Percentiles rank a stretch among this genome's conserved stretches.
These are phyloP conservation scores for Wickerhamiella hasegawae DNA, from an alignment of 805 yeast species.

Conservation along the genomic window DNA sequence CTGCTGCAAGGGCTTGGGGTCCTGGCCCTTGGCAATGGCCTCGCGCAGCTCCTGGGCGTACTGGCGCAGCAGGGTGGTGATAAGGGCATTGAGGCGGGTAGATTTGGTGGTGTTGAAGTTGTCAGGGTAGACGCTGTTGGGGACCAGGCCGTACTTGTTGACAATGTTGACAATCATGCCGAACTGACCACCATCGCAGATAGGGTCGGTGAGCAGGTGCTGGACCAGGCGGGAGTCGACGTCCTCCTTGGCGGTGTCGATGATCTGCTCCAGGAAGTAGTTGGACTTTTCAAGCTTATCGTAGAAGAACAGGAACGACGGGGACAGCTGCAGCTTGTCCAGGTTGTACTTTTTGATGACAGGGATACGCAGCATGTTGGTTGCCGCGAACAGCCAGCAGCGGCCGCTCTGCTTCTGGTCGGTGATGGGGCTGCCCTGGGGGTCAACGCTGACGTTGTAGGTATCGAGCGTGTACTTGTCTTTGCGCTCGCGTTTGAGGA, in stretches of 20 bases:
- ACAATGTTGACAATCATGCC: conserved; percentile 65
- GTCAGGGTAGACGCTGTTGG: conserved; percentile 60
- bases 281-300: conserved; percentile 79
- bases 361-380: conserved; percentile 51
- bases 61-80: conserved; percentile 61
- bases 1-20: conserved; percentile 27
- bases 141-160: conserved; percentile 70
- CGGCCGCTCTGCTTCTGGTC: conserved; percentile 67
- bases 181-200: conserved; percentile 78
- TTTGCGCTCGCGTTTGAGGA: conserved; percentile 17
- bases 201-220: conserved; percentile 47
- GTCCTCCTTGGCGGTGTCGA: conserved; percentile 49
- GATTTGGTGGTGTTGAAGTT: conserved; percentile 39
- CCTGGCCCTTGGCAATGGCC: conserved; percentile 26
- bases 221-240: conserved; percentile 59
- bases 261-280: conserved; percentile 59
- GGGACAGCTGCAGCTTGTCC: conserved; percentile 58
- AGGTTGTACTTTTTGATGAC: conserved; percentile 47
- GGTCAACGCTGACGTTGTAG: conserved; percentile 29
- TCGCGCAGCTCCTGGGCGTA: conserved; percentile 56
- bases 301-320: conserved; percentile 64
- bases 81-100: conserved; percentile 36
- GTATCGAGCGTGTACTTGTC: conserved; percentile 17
- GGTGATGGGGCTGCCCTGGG: conserved; percentile 48
- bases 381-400: conserved; percentile 81